Evolutionary conservation across 1,139 yeast species (phyloP), one percentile per base, ranked within the genome.

Genomic region (Scheffersomyces segobiensis): DNA sequence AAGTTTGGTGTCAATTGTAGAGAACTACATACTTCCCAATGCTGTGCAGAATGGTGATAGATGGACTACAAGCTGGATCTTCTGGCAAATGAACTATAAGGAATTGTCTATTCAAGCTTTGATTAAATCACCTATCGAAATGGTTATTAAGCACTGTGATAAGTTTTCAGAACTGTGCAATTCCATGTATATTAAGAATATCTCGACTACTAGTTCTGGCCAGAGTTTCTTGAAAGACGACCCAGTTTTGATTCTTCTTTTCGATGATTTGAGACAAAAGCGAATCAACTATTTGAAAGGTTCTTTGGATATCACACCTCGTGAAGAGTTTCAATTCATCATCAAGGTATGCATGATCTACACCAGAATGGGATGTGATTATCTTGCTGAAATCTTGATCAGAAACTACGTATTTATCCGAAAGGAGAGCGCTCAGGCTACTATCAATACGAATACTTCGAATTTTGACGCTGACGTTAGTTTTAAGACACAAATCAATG

Each of bases 331-430:
- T 57, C 78, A 81, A 17, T 86, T 88, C 66, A 82, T 93, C 14
- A 69, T 84, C 22, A 85, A 86, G 62, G 88, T 88, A 7, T 82
- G 90, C 14, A 76, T 82, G 52, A 89, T 91, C 58, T 91, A 92
- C 67, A 79, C 86, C 17, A 79, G 97, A 59, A 92, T 93, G 97
- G 98, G 98, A 0, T 93, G 98, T 75, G 97, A 93, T 65, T 84
- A 87, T 62, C 71, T 93, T 53, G 87, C 93, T 0, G 69, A 91
- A 20, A 81, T 87, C 53, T 71, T 93, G 55, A 76, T 90, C 3
- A 77, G 78, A 55, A 85, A 84, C 59, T 93, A 98, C 98, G 75
- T 75, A 46, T 93, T 93, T 67, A 18, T 48, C 18, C 50, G 50
- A 5, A 48, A 24, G 10, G 50, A 48, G 24, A 20, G 18, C 2